Base-by-base conservation (phyloP, 306 rosid genomes). In the Comarum palustre region DNA sequence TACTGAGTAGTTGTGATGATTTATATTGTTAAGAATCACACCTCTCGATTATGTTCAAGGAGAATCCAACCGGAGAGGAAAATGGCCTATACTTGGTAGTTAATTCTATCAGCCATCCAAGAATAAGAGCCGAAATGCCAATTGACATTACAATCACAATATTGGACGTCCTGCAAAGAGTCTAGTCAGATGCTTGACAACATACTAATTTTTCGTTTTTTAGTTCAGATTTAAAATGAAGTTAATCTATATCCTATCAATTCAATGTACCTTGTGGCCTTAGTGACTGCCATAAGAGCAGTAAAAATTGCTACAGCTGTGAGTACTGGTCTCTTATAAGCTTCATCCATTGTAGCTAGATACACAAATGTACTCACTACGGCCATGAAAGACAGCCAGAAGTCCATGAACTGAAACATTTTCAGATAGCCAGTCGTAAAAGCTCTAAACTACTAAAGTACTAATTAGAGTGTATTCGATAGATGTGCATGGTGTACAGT, bases 371-470 rank as follows among this genome's bases (percentile, higher is more conserved):
- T 95, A 87, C 96, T 91, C 77, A 90, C 84, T 75, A 91, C 90
- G 29, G 99, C 99, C 99, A 95, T 84, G 88, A 95, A 95, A 79
- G 97, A 95, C 66, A 95, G 93, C 99, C 99, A 95, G 77, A 95
- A 88, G 84, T 95, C 99, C 96, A 95, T 77, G 84, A 95, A 90
- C 99, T 95, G 90, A 85, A 86, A 86, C 73, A 73, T 71, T 60
- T 78, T 46, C 55, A 73, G 25, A 75, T 62, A 20, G 71, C 20
- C 11, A 74, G 70, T 62, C 9, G 54, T 48, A 38, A 29, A 3
- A 15, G 32, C 54, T 24, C 27, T 4, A 63, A 52, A 58, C 11
- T 69, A 68, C 27, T 39, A 17, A 12, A 12, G 48, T 13, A 4
- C 48, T 45, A 42, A 29, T 36, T 24, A 22, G 46, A 70, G 22